Conservation (phyloP, 2,329 filamentous ascomycete species). For the Neopestalotiopsis sp. region DNA sequence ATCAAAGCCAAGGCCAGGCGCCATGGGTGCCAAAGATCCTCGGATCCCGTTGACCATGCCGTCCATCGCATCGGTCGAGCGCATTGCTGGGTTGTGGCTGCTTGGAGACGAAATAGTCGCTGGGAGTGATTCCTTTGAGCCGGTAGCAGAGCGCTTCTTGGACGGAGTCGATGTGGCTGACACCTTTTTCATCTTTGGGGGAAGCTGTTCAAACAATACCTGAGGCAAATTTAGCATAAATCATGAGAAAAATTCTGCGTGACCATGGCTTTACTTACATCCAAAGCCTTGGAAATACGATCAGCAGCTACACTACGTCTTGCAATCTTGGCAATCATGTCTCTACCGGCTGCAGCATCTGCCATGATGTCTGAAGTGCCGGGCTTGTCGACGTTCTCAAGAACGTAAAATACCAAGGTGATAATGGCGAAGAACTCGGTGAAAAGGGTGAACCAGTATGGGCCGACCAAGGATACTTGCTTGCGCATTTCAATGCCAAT, state of each 20-base stretch:
- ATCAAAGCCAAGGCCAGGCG: conserved; percentile 7
- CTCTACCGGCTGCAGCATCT: conserved; percentile 83
- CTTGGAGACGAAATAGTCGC: conserved; percentile 33
- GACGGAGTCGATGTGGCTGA: conserved; percentile 45
- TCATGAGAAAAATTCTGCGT: conserved; percentile 16
- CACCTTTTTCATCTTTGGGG: conserved; percentile 68
- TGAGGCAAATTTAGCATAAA: conserved; percentile 38
- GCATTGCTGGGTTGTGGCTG: conserved; percentile 27
- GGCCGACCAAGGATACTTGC: conserved; percentile 75
- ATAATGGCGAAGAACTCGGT: conserved; percentile 83
- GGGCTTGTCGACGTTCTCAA: conserved; percentile 78
- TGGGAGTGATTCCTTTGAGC: conserved; percentile 39
- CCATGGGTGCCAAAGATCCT: conserved; percentile 7
- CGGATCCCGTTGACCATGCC: conserved; percentile 4
- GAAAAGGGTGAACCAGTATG: conserved; percentile 87
- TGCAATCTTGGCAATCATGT: conserved; percentile 79
- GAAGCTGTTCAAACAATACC: conserved; percentile 84
- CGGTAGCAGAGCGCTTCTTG: conserved; percentile 63
- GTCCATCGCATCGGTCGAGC: not conserved
- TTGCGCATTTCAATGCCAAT: conserved; percentile 80
- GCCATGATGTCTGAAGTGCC: conserved; percentile 80
- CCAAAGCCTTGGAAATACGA: conserved; percentile 77
- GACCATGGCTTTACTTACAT: conserved; percentile 55
- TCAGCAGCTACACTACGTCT: conserved; percentile 89
- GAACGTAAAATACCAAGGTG: conserved; percentile 78